Base-by-base conservation (phyloP, 352 stramenopile genomes). In the Globisporangium apiculatum region DNA sequence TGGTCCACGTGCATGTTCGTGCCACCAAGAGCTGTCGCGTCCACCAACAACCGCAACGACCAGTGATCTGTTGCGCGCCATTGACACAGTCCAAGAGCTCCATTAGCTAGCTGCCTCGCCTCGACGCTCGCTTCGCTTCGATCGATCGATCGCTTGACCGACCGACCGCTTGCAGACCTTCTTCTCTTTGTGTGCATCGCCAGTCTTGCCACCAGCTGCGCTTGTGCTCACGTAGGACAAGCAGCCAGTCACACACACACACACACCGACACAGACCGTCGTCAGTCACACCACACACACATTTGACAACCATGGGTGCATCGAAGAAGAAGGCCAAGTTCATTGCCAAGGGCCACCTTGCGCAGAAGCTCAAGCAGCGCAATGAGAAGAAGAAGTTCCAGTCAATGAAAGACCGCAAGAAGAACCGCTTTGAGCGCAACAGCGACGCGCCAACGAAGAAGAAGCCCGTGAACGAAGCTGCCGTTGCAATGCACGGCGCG, bases 241-340 rank as follows among this genome's bases (percentile, higher is more conserved):
- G 24, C 24, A 31, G 24, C 24, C 24, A 31, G 24, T 31, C 24
- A 49, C 48, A 42, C 24, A 41, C 24, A 40, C n/a, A 38, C 17
- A 51, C 47, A 51, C 17, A 51, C 11, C 9, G 14, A 17, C 10
- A 48, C 42, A 48, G 24, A 31, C 2, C 42, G 6, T 7, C 42
- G 15, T 48, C 37, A 18, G 11, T 4, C 45, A 43, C 15, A 49
- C 3, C 12, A 40, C 24, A n/a, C 31, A 18, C 48, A 50, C 18
- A 41, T n/a, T 9, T 3, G 36, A 48, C 41, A 56, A 61, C 43
- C 53, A 87, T 85, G 76, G 79, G 77, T 47, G 68, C 72, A 41
- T 66, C 73, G 61, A 94, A 94, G 78, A 94, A 94, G 81, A 91
- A 91, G 68, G 74, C 82, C 55, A 94, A 94, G 70, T 94, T 94